These are phyloP conservation scores for Mycena albidolilacea DNA, from an alignment of 768 basidiomycete genomes.

Conservation along the genomic window DNA sequence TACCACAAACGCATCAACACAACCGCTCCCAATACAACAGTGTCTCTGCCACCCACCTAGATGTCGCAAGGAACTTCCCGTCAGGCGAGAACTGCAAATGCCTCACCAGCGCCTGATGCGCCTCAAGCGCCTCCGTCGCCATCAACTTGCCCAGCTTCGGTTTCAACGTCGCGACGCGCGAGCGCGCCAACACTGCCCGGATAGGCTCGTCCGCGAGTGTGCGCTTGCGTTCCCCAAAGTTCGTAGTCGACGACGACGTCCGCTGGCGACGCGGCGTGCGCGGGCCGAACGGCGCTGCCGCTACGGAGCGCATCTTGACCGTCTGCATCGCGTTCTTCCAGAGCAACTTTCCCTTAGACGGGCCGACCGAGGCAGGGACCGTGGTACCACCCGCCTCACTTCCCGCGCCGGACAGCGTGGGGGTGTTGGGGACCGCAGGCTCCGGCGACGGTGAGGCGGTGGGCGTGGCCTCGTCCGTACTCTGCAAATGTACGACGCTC, in stretches of 20 bases:
- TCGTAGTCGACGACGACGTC: slow-evolving; percentile 50
- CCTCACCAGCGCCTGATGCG: slow-evolving; percentile 77
- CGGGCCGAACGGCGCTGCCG: slow-evolving; percentile 42
- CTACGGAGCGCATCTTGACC: slow-evolving; percentile 57
- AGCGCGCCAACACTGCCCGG: slow-evolving; percentile 55
- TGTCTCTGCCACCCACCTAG: slow-evolving; percentile 60
- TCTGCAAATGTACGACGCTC: slow-evolving; percentile 43
- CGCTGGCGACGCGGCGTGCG: slow-evolving; percentile 51
- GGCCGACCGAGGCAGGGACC: slow-evolving; percentile 15
- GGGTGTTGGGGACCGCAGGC: slow-evolving; percentile 31
- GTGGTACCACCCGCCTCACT: slow-evolving; percentile 4
- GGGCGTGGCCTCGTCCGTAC: slow-evolving; percentile 24
- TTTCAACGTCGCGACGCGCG: slow-evolving; percentile 69
- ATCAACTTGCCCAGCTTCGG: slow-evolving; percentile 70
- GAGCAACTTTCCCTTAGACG: slow-evolving; percentile 55
- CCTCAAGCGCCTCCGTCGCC: slow-evolving; percentile 71
- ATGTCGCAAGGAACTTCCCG: slow-evolving; percentile 81
- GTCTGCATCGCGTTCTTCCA: slow-evolving; percentile 62
- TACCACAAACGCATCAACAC: slow-evolving; percentile 41
- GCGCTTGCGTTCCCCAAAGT: slow-evolving; percentile 46
- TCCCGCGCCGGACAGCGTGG: neutral
- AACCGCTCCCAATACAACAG: neutral
- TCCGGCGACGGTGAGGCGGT: slow-evolving; percentile 25
- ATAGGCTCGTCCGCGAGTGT: slow-evolving; percentile 50
- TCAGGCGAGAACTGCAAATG: slow-evolving; percentile 85